Conservation (phyloP, 2,329 filamentous ascomycete species). For the Ophiostoma novo-ulmi region DNA sequence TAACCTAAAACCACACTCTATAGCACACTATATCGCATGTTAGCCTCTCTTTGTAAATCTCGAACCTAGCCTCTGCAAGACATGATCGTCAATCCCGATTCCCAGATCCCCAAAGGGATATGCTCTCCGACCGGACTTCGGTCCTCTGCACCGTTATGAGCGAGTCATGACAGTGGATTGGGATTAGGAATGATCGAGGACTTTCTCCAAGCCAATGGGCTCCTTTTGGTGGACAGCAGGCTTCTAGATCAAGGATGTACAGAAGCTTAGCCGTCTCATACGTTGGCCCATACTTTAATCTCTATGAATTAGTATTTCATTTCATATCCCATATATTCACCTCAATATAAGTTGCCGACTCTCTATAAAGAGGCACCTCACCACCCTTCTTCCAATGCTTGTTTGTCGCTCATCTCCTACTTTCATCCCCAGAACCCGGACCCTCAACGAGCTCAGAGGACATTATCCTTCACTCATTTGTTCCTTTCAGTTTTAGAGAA, state of each 20-base stretch:
- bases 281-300: not conserved
- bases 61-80: not conserved
- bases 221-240: not conserved
- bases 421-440: not conserved
- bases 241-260: not conserved
- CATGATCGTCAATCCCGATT: not conserved
- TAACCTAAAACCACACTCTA: not conserved
- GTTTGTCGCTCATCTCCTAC: slow-evolving; percentile 3
- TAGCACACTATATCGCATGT: not conserved
- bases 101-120: not conserved
- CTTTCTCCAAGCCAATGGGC: not conserved
- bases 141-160: slow-evolving; percentile 1
- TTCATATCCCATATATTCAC: not conserved
- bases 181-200: not conserved
- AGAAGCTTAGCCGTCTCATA: not conserved
- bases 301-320: not conserved
- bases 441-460: not conserved
- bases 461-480: not conserved
- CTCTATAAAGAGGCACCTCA: slow-evolving; percentile 12
- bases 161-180: not conserved
- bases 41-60: not conserved
- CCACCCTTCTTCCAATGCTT: slow-evolving; percentile 1
- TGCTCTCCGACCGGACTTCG: not conserved
- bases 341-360: not conserved
- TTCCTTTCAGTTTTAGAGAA: not conserved